Evolutionary conservation across 2,329 filamentous ascomycete species (phyloP), one percentile per base, ranked within the genome.

Genomic region (Tolypocladium endophyticum): DNA sequence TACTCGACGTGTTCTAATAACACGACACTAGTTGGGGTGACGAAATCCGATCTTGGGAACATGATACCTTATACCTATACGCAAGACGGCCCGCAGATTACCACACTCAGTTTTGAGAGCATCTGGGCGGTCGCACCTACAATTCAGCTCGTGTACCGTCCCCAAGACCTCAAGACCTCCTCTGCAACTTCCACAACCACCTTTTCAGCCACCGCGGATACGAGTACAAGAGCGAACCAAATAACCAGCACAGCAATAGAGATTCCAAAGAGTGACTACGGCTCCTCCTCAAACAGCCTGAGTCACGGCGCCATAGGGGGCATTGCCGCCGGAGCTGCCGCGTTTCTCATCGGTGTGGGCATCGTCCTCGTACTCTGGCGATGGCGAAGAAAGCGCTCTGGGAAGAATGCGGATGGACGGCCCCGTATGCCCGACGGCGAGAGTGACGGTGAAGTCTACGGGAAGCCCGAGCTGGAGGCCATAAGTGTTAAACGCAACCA

Each of bases 121-220:
- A 5, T 38, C 7, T 0, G 0, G 2, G 30, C 14, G 5, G 3
- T 3, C 0, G 53, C 18, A 1, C 16, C 33, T 2, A 55, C 16
- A 9, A 2, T 55, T 6, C 53, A 55, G 33, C 53, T 55, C 20
- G 23, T 25, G 14, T 55, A 25, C n/a, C 53, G 53, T 8, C 28
- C 28, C 30, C 53, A 55, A 36, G 53, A 55, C 38, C 14, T 23
- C 20, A 23, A 1, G 1, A 20, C 33, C 28, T 14, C 53, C 14
- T 11, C n/a, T 33, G 8, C 20, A n/a, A 5, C 43, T 16, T 25
- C 43, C n/a, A 47, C 23, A 25, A 16, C 43, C 43, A 12, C 43
- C 43, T 7, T 12, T 11, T 41, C 38, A 8, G 38, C 16, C 16
- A 41, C 16, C 16, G 5, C 38, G 16, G 38, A 20, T 8, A 16